Conservation (phyloP, 257 asterid genomes). For the Anisodus tanguticus region DNA sequence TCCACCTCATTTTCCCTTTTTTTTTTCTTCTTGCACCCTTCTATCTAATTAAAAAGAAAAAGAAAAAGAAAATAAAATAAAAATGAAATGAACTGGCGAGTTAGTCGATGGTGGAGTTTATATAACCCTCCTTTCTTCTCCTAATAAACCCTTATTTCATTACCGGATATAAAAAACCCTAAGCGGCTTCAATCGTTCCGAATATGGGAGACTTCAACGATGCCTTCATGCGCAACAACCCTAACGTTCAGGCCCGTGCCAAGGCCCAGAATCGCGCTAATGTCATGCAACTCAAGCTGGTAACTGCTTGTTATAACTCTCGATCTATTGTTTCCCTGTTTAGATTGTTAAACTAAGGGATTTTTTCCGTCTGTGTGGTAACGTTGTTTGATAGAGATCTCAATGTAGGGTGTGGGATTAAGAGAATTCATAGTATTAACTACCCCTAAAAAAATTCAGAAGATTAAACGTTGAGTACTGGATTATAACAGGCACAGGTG, state of each 20-base stretch:
- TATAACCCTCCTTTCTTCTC: neutral
- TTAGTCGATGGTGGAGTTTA: neutral
- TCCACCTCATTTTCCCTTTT: neutral
- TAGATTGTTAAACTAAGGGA: neutral
- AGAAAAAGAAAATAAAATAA: neutral
- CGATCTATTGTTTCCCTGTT: neutral
- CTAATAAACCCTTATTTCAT: constrained; percentile 18
- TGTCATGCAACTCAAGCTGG: constrained; percentile 94
- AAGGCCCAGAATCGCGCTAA: constrained; percentile 94
- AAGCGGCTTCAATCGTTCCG: constrained; percentile 28
- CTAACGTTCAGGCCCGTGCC: constrained; percentile 92
- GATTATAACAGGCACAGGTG: too few species aligned
- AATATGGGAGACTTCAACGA: constrained; percentile 90
- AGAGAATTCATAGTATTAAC: too few species aligned
- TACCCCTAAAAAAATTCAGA: too few species aligned
- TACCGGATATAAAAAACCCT: constrained; percentile 33
- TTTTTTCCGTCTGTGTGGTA: neutral
- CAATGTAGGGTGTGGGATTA: too few species aligned
- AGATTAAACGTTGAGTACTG: too few species aligned
- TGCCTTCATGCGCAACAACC: constrained; percentile 88
- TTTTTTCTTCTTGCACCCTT: neutral
- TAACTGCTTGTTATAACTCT: constrained; percentile 29
- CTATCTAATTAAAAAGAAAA: neutral
- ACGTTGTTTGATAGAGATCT: neutral
- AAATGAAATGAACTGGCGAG: neutral